These are phyloP conservation scores for Cytospora mali DNA, from an alignment of 2,329 filamentous ascomycete species.

Conservation along the genomic window DNA sequence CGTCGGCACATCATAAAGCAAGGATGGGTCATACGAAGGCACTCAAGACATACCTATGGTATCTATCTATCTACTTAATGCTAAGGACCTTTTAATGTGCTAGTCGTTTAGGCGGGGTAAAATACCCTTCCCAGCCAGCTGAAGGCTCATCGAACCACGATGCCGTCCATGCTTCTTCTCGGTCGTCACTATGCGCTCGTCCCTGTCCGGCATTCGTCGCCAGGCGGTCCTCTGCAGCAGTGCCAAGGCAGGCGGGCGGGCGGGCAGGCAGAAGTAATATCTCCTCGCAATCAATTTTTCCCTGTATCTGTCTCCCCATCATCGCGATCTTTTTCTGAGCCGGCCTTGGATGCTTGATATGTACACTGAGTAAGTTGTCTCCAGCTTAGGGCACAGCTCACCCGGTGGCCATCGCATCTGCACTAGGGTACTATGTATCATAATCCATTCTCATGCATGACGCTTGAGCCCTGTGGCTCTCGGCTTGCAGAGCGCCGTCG, in stretches of 20 bases:
- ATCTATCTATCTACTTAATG: no score
- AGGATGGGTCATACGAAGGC: neutral
- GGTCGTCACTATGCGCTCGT: neutral
- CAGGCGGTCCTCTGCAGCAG: neutral
- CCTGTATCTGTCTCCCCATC: no score
- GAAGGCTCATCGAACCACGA: neutral
- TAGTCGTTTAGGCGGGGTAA: neutral
- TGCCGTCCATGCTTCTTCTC: neutral
- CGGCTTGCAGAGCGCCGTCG: conserved; percentile 16
- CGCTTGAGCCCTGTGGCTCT: conserved; percentile 17
- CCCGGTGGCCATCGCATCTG: neutral
- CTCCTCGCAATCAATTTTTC: neutral
- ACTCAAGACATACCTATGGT: neutral
- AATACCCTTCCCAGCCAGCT: neutral
- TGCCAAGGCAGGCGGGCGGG: neutral
- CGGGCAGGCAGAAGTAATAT: neutral
- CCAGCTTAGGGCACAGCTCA: neutral
- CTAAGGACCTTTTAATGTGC: neutral
- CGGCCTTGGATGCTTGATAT: neutral
- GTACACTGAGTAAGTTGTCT: no score
- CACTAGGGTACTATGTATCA: no score
- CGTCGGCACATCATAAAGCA: neutral
- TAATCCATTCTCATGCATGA: conserved; percentile 6
- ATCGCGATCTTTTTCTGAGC: neutral
- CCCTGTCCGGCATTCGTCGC: neutral